Base-by-base conservation (phyloP, 2,329 filamentous ascomycete genomes). In the Claviceps cyperi region DNA sequence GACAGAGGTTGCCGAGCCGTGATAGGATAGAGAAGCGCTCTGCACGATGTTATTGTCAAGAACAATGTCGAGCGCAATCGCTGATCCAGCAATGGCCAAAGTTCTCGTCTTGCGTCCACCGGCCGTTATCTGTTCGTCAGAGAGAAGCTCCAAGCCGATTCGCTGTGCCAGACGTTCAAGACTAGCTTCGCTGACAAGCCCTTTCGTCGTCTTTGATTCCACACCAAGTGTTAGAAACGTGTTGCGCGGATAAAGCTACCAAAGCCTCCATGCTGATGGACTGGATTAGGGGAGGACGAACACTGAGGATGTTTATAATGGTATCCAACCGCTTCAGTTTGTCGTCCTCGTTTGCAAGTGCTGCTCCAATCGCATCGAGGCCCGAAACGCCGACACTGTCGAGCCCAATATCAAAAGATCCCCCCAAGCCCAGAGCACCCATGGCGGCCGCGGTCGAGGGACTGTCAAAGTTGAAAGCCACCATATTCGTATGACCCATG, bases 141-240 rank as follows among this genome's bases (percentile, higher is more conserved):
- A 80, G 13, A 83, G 65, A 50, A 72, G 74, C 53, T 83, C 81
- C 39, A 85, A 68, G n/a, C 83, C 84, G 49, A 83, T 73, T 50
- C 78, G 73, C 57, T 78, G 76, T 8, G 80, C 83, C 32, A 91
- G 68, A 49, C 84, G 74, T 62, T 85, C 80, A n/a, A 92, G 71
- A 2, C 84, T 84, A 32, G 84, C 80, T 59, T 86, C 83, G 56
- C 84, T 86, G 38, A 91, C 80, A 40, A 81, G 69, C 4, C 83
- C 83, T 54, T 78, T 77, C 57, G 65, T 69, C 51, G 71, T 66
- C 62, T 68, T 35, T 8, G 40, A 21, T 32, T 44, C 41, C 17
- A 35, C 37, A 6, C 2, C 11, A 15, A 5, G 19, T 6, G 36
- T 48, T 28, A 51, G 50, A 43, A 45, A 40, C 13, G 38, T 6